These are phyloP conservation scores for Metschnikowia kofuensis DNA, from an alignment of 805 yeast genomes.

Conservation along the genomic window DNA sequence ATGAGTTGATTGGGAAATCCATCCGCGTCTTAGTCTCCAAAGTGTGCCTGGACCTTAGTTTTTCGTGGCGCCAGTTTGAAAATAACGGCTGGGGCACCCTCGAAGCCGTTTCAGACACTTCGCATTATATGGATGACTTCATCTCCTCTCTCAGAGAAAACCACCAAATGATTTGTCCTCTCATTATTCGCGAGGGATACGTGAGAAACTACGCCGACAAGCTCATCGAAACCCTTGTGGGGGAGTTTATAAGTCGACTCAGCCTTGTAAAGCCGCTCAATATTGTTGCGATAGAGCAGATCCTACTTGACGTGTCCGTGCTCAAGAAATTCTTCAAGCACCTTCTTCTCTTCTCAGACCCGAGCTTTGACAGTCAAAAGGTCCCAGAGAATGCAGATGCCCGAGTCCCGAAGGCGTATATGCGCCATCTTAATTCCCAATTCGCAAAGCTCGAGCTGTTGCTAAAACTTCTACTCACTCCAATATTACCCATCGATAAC, in stretches of 20 bases:
- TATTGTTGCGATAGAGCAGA: constrained; percentile 63
- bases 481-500: constrained; percentile 56
- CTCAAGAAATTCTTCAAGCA: constrained; percentile 53
- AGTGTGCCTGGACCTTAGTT: constrained; percentile 57
- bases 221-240: constrained; percentile 60
- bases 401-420: constrained; percentile 28
- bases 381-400: constrained; percentile 13
- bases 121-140: constrained; percentile 64
- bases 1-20: constrained; percentile 55
- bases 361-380: constrained; percentile 31
- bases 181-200: constrained; percentile 67
- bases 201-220: constrained; percentile 73
- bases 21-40: constrained; percentile 55
- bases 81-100: constrained; percentile 65
- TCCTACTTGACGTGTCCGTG: constrained; percentile 66
- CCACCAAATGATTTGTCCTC: constrained; percentile 48
- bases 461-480: constrained; percentile 65
- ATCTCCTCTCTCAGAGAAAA: constrained; percentile 45
- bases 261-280: constrained; percentile 62
- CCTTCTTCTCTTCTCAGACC: constrained; percentile 42
- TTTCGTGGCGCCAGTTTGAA: constrained; percentile 83
- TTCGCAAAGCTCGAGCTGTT: constrained; percentile 52
- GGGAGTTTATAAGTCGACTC: constrained; percentile 55
- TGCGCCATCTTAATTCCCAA: constrained; percentile 43
- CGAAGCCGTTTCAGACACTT: constrained; percentile 66